Percentiles rank a stretch among this genome's conserved stretches.
Evolutionary conservation across 169 alveolate species (phyloP).

Genomic region (Plasmodium inui): DNA sequence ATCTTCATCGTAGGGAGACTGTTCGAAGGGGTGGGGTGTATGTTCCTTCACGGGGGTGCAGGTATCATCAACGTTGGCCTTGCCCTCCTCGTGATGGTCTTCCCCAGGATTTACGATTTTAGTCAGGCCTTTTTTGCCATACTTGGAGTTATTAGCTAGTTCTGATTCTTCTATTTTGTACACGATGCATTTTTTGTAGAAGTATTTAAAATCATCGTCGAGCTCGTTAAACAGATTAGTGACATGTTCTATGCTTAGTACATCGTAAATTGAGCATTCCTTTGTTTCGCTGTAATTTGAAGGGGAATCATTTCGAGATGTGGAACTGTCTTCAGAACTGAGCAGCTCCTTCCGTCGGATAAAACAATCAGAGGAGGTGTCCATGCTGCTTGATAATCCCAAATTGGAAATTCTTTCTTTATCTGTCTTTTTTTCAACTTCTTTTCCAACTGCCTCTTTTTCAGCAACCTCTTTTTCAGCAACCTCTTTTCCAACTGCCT

Average conservation of each 20-base stretch:
- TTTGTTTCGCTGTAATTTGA: background rate
- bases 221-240: constrained; percentile 32
- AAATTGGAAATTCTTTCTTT: background rate
- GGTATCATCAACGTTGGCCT: background rate
- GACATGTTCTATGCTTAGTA: constrained; percentile 13
- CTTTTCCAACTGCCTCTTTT: too few species aligned
- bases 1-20: background rate
- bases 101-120: background rate
- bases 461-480: background rate
- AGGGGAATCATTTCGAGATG: constrained; percentile 9
- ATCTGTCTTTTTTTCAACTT: background rate
- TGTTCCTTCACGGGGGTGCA: background rate
- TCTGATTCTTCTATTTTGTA: constrained; percentile 34
- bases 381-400: background rate
- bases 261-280: constrained; percentile 31
- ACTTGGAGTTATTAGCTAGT: background rate
- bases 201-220: constrained; percentile 11
- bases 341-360: background rate
- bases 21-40: background rate
- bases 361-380: background rate
- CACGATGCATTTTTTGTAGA: constrained; percentile 28
- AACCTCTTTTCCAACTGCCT: background rate
- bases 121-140: background rate
- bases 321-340: background rate
- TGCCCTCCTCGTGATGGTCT: background rate